These are phyloP conservation scores for Saururus chinensis DNA, from an alignment of 164 flowering plant genomes.

Conservation along the genomic window DNA sequence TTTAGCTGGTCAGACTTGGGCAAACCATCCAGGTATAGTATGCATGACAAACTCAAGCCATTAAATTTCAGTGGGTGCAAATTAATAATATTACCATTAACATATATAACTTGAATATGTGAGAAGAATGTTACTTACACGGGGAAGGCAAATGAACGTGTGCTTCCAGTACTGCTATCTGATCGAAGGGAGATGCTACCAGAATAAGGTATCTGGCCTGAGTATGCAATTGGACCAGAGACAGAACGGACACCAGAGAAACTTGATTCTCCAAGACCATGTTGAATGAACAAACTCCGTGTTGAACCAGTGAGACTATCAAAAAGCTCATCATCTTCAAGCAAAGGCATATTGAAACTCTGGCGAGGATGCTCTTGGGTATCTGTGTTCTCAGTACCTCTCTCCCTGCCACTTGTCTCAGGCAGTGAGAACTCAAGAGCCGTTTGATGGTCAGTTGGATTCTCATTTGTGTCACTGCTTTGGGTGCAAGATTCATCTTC, in stretches of 20 bases:
- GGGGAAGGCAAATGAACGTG: slow-evolving; percentile 58
- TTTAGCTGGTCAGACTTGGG: neutral
- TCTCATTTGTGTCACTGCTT: slow-evolving; percentile 8
- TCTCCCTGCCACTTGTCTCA: slow-evolving; percentile 11
- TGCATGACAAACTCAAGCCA: neutral
- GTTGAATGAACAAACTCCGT: slow-evolving; percentile 20
- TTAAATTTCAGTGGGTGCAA: too few relatives aligned
- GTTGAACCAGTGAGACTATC: slow-evolving; percentile 18
- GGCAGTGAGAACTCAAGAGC: slow-evolving; percentile 23
- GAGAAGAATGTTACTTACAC: slow-evolving; percentile 21
- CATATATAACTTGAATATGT: neutral
- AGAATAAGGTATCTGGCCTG: slow-evolving; percentile 51
- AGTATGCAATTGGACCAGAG: slow-evolving; percentile 34
- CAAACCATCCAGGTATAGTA: neutral
- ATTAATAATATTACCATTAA: neutral
- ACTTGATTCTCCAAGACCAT: slow-evolving; percentile 37
- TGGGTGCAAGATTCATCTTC: slow-evolving; percentile 10
- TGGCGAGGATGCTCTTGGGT: slow-evolving; percentile 12
- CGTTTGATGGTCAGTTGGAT: slow-evolving; percentile 16
- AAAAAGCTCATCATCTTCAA: slow-evolving; percentile 18
- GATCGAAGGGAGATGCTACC: slow-evolving; percentile 46
- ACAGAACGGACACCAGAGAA: slow-evolving; percentile 37
- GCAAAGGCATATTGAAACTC: slow-evolving; percentile 9
- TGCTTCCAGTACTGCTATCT: slow-evolving; percentile 45
- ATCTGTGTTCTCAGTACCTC: slow-evolving; percentile 11